Evolutionary conservation across 2,329 filamentous ascomycete genomes (phyloP), one percentile per base, ranked within the genome.

Genomic region (Cladophialophora chaetospira): DNA sequence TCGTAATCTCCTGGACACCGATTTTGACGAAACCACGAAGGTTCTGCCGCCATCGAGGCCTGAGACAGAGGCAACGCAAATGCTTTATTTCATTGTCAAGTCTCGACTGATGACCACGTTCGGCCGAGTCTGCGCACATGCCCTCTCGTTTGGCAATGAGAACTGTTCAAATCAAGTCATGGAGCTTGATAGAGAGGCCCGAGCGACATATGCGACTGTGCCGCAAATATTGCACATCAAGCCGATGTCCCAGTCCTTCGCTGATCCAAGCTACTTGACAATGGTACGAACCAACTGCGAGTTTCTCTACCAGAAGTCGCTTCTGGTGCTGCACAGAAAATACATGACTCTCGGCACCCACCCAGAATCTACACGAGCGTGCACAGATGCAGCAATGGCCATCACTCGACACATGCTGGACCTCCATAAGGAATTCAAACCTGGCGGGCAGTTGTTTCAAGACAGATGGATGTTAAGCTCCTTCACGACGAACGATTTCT

Each of bases 401-500:
- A 75, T 81, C 2, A 71, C 83, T 2, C 69, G 72, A 1, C 74
- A 79, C 52, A 79, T 84, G 44, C 71, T 76, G 21, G 73, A 78
- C 3, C 70, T 84, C 9, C 75, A 78, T 63, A 70, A 75, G 19
- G 79, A 82, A 36, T 78, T 74, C 4, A 76, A 77, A 54, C 82
- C 82, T 0, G 82, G 82, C 1, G 80, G 79, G 4, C 72, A 81
- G 23, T 69, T 87, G 11, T 72, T 75, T 58, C 72, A 75, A 26
- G 76, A 80, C 33, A 75, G 77, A 4, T 85, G 82, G 79, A 84
- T 85, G 63, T 68, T 85, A 17, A 80, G 78, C 2, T 81, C 80
- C 0, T 70, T 87, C 3, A 77, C 79, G 9, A 77, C 82, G 49
- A 82, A 85, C 48, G 84, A 87, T 65, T 87, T 83, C 48, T 71